Conservation (phyloP, 805 yeast species). For the Debaryomyces castellii region DNA sequence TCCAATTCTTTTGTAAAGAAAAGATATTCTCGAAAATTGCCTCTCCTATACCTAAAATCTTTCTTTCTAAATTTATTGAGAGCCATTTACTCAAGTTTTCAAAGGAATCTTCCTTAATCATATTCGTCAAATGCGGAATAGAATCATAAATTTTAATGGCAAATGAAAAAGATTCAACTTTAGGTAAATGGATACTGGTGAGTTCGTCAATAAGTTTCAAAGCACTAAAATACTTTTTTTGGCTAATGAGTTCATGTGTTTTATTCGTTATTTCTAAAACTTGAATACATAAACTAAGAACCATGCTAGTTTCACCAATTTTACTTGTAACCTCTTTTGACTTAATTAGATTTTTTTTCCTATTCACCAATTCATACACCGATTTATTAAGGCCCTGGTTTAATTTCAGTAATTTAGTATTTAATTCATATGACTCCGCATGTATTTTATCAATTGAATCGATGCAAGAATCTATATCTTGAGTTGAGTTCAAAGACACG, state of each 20-base stretch:
- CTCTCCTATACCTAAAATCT: slow-evolving; percentile 58
- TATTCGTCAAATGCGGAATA: slow-evolving; percentile 69
- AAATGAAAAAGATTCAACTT: slow-evolving; percentile 72
- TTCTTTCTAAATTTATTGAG: slow-evolving; percentile 57
- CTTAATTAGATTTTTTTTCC: slow-evolving; percentile 59
- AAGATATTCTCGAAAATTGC: slow-evolving; percentile 54
- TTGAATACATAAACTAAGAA: slow-evolving; percentile 71
- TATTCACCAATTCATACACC: slow-evolving; percentile 61
- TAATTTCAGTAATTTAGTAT: slow-evolving; percentile 55
- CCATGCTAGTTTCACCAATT: slow-evolving; percentile 67
- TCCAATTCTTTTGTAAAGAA: slow-evolving; percentile 62
- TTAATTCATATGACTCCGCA: slow-evolving; percentile 53
- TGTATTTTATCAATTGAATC: slow-evolving; percentile 64
- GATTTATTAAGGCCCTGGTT: slow-evolving; percentile 59
- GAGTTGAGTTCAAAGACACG: slow-evolving; percentile 60
- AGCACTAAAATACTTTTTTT: slow-evolving; percentile 79
- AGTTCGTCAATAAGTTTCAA: slow-evolving; percentile 78
- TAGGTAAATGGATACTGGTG: slow-evolving; percentile 65
- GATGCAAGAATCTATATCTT: slow-evolving; percentile 57
- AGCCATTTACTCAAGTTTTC: slow-evolving; percentile 67
- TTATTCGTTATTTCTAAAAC: slow-evolving; percentile 84
- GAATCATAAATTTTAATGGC: slow-evolving; percentile 71
- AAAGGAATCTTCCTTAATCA: slow-evolving; percentile 73
- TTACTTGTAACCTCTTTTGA: slow-evolving; percentile 63
- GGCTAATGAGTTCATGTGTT: slow-evolving; percentile 75